Percentiles rank a stretch among this genome's conserved stretches.
Conservation (phyloP, 495 filamentous ascomycete species). For the Neurospora sp. region DNA sequence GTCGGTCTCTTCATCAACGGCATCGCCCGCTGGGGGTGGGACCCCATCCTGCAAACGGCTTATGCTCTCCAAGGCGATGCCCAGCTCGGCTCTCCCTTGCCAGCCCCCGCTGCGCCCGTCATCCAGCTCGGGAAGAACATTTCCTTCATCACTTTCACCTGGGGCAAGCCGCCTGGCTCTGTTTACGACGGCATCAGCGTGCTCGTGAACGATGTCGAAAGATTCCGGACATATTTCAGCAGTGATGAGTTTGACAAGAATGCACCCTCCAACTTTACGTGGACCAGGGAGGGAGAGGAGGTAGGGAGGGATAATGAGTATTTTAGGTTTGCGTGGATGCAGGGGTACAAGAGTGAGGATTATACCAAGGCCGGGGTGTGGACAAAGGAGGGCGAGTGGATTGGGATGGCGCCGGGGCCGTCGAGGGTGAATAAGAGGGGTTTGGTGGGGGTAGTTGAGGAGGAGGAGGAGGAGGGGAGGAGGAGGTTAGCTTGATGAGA, state of each 20-base stretch:
- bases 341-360: constrained; percentile 54
- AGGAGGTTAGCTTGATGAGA: background rate
- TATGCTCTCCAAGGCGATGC: constrained; percentile 58
- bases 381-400: constrained; percentile 60
- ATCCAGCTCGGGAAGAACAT: constrained; percentile 26
- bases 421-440: constrained; percentile 26
- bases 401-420: constrained; percentile 39
- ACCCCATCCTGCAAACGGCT: constrained; percentile 76
- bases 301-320: constrained; percentile 56
- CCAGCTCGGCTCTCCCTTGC: constrained; percentile 58
- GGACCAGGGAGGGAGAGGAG: constrained; percentile 29
- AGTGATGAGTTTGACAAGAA: constrained; percentile 35
- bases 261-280: constrained; percentile 28
- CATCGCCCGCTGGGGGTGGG: constrained; percentile 88
- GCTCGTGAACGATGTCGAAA: constrained; percentile 89
- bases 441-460: background rate
- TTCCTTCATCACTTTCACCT: constrained; percentile 43
- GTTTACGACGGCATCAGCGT: constrained; percentile 75
- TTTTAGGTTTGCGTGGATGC: constrained; percentile 77
- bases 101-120: constrained; percentile 43
- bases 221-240: constrained; percentile 51
- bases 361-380: constrained; percentile 80
- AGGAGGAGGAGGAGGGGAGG: background rate
- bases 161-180: constrained; percentile 43
- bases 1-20: constrained; percentile 90